Conservation (phyloP, 371 early-diverging fungal genomes). For the Fennellomyces sp. region DNA sequence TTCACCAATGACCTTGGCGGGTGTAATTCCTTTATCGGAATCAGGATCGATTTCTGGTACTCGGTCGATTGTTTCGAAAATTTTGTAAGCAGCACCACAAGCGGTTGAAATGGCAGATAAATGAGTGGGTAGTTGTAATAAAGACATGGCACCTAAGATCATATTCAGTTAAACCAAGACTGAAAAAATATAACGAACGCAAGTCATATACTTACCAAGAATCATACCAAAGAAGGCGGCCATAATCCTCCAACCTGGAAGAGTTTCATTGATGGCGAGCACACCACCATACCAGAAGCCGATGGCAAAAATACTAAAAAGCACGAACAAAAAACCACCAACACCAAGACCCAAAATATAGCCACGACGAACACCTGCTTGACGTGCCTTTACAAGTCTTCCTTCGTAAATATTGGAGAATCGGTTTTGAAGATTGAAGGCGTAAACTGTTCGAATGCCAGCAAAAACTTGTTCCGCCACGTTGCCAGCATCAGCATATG, state of each 20-base stretch:
- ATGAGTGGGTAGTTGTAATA: constrained; percentile 48
- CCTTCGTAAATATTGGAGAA: constrained; percentile 57
- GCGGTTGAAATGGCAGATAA: constrained; percentile 57
- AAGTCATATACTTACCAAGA: constrained; percentile 43
- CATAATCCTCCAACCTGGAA: constrained; percentile 42
- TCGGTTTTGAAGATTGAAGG: constrained; percentile 74
- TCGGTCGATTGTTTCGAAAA: constrained; percentile 79
- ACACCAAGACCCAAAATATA: constrained; percentile 46
- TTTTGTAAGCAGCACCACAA: constrained; percentile 58
- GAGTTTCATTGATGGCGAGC: constrained; percentile 35
- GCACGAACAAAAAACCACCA: constrained; percentile 54
- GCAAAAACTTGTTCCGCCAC: constrained; percentile 83
- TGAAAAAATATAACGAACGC: too few relatives aligned
- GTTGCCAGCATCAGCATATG: constrained; percentile 79
- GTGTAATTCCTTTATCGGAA: constrained; percentile 51
- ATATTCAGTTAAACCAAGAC: too few relatives aligned
- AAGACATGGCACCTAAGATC: too few relatives aligned
- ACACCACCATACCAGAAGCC: constrained; percentile 73
- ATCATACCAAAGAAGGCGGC: constrained; percentile 69
- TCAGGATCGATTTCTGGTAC: constrained; percentile 58
- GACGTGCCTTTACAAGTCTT: constrained; percentile 47
- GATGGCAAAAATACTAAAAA: constrained; percentile 61
- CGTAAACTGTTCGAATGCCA: constrained; percentile 77
- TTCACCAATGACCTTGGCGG: constrained; percentile 39
- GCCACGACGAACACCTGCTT: constrained; percentile 48